Evolutionary conservation across 345 rosid genomes (phyloP).

Genomic region (Balakata baccata): DNA sequence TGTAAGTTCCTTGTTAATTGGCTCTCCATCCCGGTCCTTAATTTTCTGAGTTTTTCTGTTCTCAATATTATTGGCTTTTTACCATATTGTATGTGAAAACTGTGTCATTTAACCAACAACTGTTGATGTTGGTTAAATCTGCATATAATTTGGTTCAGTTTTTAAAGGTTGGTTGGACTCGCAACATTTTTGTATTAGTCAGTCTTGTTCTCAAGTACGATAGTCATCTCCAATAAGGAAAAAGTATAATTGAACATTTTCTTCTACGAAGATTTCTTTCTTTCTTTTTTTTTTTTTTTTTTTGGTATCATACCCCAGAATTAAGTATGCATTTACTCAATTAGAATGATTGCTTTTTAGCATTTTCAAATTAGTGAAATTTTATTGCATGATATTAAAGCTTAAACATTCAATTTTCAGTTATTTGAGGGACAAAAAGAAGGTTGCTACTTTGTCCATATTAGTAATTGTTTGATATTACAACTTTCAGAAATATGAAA

Average conservation of each 20-base stretch:
- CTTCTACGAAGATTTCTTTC: neutral
- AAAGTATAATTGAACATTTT: too few species aligned
- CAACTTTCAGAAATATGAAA: neutral
- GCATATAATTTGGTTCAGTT: neutral
- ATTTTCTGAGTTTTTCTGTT: neutral
- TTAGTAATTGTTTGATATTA: neutral
- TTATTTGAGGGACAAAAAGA: neutral
- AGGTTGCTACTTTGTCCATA: neutral
- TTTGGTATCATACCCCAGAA: neutral
- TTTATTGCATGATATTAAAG: neutral
- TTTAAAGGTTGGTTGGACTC: neutral
- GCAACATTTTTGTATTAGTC: neutral
- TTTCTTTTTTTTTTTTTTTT: neutral
- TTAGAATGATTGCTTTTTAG: neutral
- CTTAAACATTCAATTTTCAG: neutral
- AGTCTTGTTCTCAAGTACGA: neutral
- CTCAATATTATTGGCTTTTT: neutral
- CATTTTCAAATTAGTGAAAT: neutral
- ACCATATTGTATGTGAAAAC: neutral
- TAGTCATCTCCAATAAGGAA: too few species aligned
- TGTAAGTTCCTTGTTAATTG: conserved; percentile 62
- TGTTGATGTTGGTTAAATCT: neutral
- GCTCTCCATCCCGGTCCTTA: conserved; percentile 13
- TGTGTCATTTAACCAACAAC: neutral
- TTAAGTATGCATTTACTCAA: neutral